Conservation (phyloP, 1,139 yeast genomes). For the Candida glucosophila region DNA sequence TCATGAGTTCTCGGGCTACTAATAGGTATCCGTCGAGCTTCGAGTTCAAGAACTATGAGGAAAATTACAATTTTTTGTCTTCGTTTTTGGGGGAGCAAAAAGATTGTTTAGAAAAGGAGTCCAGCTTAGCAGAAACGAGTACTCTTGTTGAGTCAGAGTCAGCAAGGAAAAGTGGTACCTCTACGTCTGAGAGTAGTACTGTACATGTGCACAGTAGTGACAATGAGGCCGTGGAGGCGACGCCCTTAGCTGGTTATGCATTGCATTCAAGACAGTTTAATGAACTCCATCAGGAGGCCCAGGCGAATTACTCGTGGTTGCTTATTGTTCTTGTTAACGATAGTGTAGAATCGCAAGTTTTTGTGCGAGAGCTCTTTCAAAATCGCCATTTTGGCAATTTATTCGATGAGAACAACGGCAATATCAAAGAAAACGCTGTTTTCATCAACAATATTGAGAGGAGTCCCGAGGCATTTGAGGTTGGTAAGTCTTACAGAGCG, state of each 20-base stretch:
- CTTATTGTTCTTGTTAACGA: conserved; percentile 34
- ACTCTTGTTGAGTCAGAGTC: too few relatives aligned
- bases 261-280: conserved; percentile 26
- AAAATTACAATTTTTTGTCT: conserved; percentile 8
- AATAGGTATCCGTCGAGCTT: conserved; percentile 20
- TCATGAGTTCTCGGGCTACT: conserved; percentile 5
- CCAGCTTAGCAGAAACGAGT: background rate
- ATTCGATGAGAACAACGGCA: conserved; percentile 26
- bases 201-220: too few relatives aligned
- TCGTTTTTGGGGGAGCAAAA: conserved; percentile 3
- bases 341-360: conserved; percentile 16
- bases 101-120: background rate
- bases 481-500: conserved; percentile 35
- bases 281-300: conserved; percentile 32
- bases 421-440: conserved; percentile 30
- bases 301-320: conserved; percentile 36
- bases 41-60: conserved; percentile 12
- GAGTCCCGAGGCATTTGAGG: conserved; percentile 44
- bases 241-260: conserved; percentile 6
- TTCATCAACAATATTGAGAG: conserved; percentile 29
- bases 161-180: background rate
- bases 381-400: conserved; percentile 20
- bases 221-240: background rate
- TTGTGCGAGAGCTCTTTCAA: conserved; percentile 20
- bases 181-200: background rate